Percentiles rank a stretch among this genome's conserved stretches.
Evolutionary conservation across 257 asterid genomes (phyloP).

Genomic region (Solanum microdontum): DNA sequence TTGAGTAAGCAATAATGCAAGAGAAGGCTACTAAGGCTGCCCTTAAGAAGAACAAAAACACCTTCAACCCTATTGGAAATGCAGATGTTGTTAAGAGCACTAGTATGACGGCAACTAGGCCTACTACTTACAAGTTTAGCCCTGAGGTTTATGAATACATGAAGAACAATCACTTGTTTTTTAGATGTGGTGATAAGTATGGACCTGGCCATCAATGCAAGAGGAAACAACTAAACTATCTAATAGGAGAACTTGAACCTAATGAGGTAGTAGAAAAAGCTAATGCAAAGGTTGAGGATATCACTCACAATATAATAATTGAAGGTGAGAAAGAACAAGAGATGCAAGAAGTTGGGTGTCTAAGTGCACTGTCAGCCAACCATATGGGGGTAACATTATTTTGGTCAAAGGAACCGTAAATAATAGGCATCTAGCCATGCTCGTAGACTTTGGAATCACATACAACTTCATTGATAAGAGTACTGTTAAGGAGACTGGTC

Average conservation of each 20-base stretch:
- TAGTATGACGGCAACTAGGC: too few species aligned
- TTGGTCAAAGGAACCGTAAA: neutral
- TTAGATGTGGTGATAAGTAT: neutral
- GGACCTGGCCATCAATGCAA: neutral
- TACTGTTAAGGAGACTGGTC: too few species aligned
- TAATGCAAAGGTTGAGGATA: too few species aligned
- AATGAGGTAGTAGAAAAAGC: neutral
- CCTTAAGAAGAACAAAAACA: too few species aligned
- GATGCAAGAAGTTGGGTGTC: neutral
- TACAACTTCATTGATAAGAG: too few species aligned
- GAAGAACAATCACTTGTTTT: neutral
- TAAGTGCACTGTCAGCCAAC: neutral
- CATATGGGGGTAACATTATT: neutral
- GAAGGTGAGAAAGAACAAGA: neutral
- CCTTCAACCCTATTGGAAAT: too few species aligned
- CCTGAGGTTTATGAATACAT: too few species aligned
- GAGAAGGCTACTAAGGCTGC: too few species aligned
- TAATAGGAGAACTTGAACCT: neutral
- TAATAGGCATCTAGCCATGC: neutral
- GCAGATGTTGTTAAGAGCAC: too few species aligned
- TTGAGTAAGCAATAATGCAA: too few species aligned
- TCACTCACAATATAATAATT: neutral
- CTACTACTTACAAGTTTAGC: too few species aligned
- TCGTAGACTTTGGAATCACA: neutral
- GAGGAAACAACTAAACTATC: accelerated